Conservation (phyloP, 805 yeast genomes). For the Huiozyma naganishii region DNA sequence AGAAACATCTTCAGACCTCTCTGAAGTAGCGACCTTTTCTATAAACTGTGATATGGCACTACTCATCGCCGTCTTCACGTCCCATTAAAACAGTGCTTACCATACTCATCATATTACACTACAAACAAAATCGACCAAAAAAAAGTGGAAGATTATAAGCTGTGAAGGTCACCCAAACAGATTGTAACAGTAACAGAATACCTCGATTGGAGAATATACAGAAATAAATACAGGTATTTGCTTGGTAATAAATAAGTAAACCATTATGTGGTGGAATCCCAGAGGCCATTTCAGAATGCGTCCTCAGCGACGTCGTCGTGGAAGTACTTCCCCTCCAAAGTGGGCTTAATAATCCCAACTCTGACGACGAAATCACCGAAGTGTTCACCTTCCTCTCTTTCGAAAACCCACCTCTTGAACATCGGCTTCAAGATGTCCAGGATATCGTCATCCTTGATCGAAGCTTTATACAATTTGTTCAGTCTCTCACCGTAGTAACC, state of each 20-base stretch:
- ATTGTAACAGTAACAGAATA: too few relatives aligned
- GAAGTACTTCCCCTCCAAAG: conserved; percentile 84
- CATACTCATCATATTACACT: too few relatives aligned
- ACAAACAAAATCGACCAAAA: too few relatives aligned
- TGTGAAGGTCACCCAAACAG: too few relatives aligned
- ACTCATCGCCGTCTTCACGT: too few relatives aligned
- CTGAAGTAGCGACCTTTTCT: too few relatives aligned
- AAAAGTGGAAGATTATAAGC: too few relatives aligned
- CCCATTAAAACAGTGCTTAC: too few relatives aligned
- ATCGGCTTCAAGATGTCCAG: conserved; percentile 66
- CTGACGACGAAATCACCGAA: conserved; percentile 91
- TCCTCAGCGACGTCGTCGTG: conserved; percentile 88
- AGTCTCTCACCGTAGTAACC: conserved; percentile 89
- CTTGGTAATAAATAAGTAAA: neutral
- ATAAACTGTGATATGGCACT: too few relatives aligned
- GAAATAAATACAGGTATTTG: neutral
- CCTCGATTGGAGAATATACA: too few relatives aligned
- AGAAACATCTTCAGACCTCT: too few relatives aligned
- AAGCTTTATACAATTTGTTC: conserved; percentile 79
- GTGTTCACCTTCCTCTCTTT: conserved; percentile 83
- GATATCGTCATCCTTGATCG: conserved; percentile 85
- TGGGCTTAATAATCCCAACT: conserved; percentile 77
- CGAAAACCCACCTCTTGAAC: conserved; percentile 90
- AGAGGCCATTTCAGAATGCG: conserved; percentile 29
- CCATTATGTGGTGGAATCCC: neutral